Base-by-base conservation (phyloP, 2,329 filamentous ascomycete species). In the Xylogone sp. region DNA sequence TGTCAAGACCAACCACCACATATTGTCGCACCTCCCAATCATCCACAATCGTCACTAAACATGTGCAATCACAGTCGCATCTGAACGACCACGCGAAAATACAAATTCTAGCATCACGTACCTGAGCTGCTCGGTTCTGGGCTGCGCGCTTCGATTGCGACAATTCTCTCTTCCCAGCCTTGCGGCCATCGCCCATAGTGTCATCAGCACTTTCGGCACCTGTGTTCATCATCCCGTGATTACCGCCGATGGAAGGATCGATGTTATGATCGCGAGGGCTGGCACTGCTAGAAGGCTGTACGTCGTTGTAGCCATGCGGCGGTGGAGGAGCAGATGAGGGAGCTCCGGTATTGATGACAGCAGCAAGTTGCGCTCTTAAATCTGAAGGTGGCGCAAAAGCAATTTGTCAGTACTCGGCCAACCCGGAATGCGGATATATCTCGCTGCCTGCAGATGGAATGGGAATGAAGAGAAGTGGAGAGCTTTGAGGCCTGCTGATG, bases 131-230 rank as follows among this genome's bases (percentile, higher is more conserved):
- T 68, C 94, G 81, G 67, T 99, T 99, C 68, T 99, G 94, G 9
- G 94, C 94, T 22, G 94, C 94, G 59, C 94, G 87, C 75, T 97
- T 99, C 34, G 91, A 96, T 43, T 92, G 94, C 21, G 92, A 97
- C 54, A 99, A 75, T 71, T 97, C 93, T 49, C 94, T 82, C 71
- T 96, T 96, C 50, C 76, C 76, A 12, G 86, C 86, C 71, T 94
- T 93, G 48, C 86, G 79, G 56, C 84, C 81, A 56, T 88, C 65
- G 13, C 56, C 59, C 50, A 62, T 42, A 39, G 53, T 58, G 39
- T 67, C 62, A 46, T 65, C 64, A 45, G 59, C 63, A 52, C 59
- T 60, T 42, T 64, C 64, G 31, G 55, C 62, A 44, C 60, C 61
- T 21, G 54, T 57, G 44, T 58, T 60, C 59, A 66, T 66, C 52